Conservation (phyloP, 768 basidiomycete genomes). For the Boletus patriciae region DNA sequence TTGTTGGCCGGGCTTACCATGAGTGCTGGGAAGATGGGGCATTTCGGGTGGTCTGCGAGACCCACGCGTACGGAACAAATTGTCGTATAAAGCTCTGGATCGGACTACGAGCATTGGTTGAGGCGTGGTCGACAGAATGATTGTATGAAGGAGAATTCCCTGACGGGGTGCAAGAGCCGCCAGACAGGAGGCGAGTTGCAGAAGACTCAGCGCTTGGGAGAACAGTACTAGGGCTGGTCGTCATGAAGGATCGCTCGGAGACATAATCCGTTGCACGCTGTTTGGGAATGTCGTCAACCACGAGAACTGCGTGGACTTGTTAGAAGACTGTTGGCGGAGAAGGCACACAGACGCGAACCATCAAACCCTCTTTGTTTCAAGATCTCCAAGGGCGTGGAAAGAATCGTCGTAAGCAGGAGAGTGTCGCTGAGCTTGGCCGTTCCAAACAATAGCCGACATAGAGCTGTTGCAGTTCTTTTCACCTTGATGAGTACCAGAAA, state of each 20-base stretch:
- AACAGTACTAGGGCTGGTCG: not conserved
- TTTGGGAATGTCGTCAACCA: slow-evolving; percentile 47
- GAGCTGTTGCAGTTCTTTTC: slow-evolving; percentile 71
- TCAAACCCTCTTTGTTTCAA: not conserved
- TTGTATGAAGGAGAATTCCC: not conserved
- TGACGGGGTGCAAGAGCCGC: too few relatives aligned
- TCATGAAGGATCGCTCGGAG: not conserved
- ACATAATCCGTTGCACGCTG: not conserved
- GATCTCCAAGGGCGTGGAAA: slow-evolving; percentile 74
- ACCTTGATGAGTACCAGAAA: not conserved
- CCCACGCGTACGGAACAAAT: not conserved
- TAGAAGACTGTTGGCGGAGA: not conserved
- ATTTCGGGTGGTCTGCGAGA: not conserved
- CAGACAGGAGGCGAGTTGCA: too few relatives aligned
- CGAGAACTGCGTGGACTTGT: slow-evolving; percentile 34
- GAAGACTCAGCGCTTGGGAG: slow-evolving; percentile 46
- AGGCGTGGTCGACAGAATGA: not conserved
- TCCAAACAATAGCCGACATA: slow-evolving; percentile 76
- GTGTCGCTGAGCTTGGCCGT: slow-evolving; percentile 80
- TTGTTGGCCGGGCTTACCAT: not conserved
- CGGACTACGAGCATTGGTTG: not conserved
- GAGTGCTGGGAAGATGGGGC: too few relatives aligned
- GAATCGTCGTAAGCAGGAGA: slow-evolving; percentile 46
- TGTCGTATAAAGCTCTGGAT: not conserved
- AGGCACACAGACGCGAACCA: not conserved